Conservation (phyloP, 2,329 filamentous ascomycete species). For the Paramyrothecium roridum region DNA sequence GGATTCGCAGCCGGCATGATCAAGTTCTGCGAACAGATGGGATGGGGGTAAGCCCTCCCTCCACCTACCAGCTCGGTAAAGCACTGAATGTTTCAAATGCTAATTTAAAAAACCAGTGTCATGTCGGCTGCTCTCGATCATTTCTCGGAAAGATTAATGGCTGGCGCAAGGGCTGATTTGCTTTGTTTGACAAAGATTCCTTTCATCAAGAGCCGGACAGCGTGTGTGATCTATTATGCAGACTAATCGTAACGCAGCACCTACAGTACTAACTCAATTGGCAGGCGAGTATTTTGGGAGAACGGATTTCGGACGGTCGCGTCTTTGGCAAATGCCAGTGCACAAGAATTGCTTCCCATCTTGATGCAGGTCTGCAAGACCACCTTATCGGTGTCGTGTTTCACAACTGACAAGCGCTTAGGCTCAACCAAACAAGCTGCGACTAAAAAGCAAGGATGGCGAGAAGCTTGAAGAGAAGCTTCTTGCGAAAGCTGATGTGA, state of each 20-base stretch:
- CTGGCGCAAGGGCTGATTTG: slow-evolving; percentile 68
- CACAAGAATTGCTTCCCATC: slow-evolving; percentile 66
- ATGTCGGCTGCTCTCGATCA: slow-evolving; percentile 71
- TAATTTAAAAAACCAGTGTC: slow-evolving; percentile 39
- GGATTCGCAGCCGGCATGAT: slow-evolving; percentile 78
- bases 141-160: slow-evolving; percentile 70
- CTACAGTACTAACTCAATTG: background rate
- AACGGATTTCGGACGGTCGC: slow-evolving; percentile 70
- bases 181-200: slow-evolving; percentile 69
- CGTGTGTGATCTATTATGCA: slow-evolving; percentile 36
- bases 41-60: slow-evolving; percentile 51
- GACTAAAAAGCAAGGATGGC: slow-evolving; percentile 51
- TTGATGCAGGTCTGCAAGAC: slow-evolving; percentile 58
- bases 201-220: slow-evolving; percentile 75
- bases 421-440: slow-evolving; percentile 65
- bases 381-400: slow-evolving; percentile 3
- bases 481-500: slow-evolving; percentile 62
- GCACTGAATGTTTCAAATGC: too few relatives aligned
- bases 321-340: slow-evolving; percentile 65
- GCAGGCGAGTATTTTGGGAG: slow-evolving; percentile 64
- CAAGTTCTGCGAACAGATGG: slow-evolving; percentile 76
- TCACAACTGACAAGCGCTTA: slow-evolving; percentile 20
- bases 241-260: slow-evolving; percentile 3
- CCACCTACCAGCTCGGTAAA: too few relatives aligned
- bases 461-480: slow-evolving; percentile 63